Percentiles rank a stretch among this genome's conserved stretches.
phyloP scores from a whole-genome alignment of 371 early-diverging fungal genomes.

The Mucor sp. region DNA sequence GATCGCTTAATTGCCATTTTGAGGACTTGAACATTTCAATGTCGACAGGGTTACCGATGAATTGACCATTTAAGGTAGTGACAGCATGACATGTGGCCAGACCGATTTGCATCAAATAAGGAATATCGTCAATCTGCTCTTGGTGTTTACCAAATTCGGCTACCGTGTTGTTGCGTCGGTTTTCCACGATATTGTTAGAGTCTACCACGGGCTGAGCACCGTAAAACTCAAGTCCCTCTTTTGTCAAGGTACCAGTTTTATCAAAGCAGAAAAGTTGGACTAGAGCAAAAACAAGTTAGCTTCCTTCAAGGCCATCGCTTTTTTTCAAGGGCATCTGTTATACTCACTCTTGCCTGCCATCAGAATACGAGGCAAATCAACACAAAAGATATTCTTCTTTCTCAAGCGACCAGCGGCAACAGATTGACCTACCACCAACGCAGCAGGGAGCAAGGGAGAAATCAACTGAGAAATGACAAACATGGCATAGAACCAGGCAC shows the following conservation, averaged over 20 bases:
- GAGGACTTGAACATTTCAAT: conserved; percentile 89
- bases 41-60: conserved; percentile 87
- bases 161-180: conserved; percentile 12
- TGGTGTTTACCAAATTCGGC: conserved; percentile 34
- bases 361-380: conserved; percentile 82
- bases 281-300: conserved; percentile 21
- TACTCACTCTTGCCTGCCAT: conserved; percentile 76
- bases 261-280: conserved; percentile 92
- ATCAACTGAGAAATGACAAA: conserved; percentile 76
- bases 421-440: conserved; percentile 73
- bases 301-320: neutral
- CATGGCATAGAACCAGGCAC: conserved; percentile 66
- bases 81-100: conserved; percentile 86
- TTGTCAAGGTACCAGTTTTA: conserved; percentile 69
- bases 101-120: conserved; percentile 58
- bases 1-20: conserved; percentile 42
- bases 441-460: conserved; percentile 65
- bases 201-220: conserved; percentile 42
- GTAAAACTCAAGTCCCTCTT: conserved; percentile 65
- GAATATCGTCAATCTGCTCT: conserved; percentile 35
- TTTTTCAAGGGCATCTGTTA: neutral
- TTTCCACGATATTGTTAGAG: conserved; percentile 35
- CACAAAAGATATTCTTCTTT: conserved; percentile 68
- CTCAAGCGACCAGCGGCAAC: conserved; percentile 76
- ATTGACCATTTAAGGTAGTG: conserved; percentile 64